A percentile compares a stretch with the other conserved stretches of the same genome.
These are phyloP conservation scores for Nitzschia inconspicua DNA, from an alignment of 108 stramenopile species.

Conservation along the genomic window DNA sequence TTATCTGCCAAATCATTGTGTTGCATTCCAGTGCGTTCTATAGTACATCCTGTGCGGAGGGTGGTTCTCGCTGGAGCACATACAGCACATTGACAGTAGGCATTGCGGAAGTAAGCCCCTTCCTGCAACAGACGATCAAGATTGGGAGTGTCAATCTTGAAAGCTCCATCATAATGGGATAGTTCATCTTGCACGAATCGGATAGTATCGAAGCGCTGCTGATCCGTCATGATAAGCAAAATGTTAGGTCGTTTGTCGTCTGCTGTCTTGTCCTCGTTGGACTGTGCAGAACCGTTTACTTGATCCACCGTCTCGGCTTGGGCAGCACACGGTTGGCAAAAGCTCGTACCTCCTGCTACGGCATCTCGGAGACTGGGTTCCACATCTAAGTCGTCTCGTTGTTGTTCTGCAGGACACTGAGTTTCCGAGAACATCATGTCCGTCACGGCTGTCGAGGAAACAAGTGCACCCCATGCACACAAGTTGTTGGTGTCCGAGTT, in stretches of 20 bases:
- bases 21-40: constrained; percentile 29
- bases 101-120: constrained; percentile 29
- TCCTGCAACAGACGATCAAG: constrained; percentile 13
- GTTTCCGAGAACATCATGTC: too few species aligned
- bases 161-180: background rate
- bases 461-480: too few species aligned
- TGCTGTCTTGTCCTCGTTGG: too few species aligned
- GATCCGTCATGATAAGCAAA: constrained; percentile 22
- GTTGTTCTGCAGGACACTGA: too few species aligned
- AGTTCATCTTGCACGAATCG: constrained; percentile 19
- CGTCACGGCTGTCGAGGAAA: too few species aligned
- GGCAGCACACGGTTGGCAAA: too few species aligned
- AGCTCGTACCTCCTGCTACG: too few species aligned
- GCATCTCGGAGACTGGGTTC: too few species aligned
- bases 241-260: constrained; percentile 19
- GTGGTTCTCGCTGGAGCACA: constrained; percentile 23
- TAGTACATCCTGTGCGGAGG: constrained; percentile 26
- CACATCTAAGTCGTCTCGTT: too few species aligned
- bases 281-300: too few species aligned
- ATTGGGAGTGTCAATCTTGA: constrained; percentile 23
- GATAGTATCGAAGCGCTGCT: constrained; percentile 25
- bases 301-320: too few species aligned
- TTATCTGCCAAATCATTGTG: constrained; percentile 6
- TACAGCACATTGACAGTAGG: constrained; percentile 20
- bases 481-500: too few species aligned